Evolutionary conservation across 2,329 filamentous ascomycete species (phyloP).

Genomic region (Venturia effusa): DNA sequence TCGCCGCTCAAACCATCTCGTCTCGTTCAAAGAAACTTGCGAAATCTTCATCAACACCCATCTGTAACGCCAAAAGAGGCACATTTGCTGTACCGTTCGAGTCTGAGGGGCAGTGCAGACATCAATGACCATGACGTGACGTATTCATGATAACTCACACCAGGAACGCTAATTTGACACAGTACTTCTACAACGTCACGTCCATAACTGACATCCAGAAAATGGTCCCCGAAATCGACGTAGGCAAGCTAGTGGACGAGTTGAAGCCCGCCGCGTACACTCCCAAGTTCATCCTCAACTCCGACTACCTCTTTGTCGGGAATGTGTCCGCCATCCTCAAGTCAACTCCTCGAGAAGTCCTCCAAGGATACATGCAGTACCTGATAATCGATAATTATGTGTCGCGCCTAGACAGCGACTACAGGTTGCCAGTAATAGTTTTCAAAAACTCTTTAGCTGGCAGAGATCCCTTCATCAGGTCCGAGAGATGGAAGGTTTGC

Average conservation of each 20-base stretch:
- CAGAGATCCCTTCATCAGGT: slow-evolving; percentile 48
- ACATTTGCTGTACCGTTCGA: no score
- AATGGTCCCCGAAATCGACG: slow-evolving; percentile 45
- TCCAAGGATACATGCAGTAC: slow-evolving; percentile 56
- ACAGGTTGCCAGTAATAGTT: slow-evolving; percentile 46
- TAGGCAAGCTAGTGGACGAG: slow-evolving; percentile 40
- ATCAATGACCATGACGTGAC: no score
- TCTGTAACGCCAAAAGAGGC: no score
- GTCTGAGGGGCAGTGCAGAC: no score
- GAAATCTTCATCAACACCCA: no score
- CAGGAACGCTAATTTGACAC: slow-evolving; percentile 18
- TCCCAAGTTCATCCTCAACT: slow-evolving; percentile 45
- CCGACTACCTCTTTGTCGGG: slow-evolving; percentile 50
- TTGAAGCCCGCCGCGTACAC: slow-evolving; percentile 37
- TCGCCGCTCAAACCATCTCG: slow-evolving; percentile 1
- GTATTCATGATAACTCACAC: no score
- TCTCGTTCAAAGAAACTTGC: no score
- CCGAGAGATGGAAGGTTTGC: slow-evolving; percentile 58
- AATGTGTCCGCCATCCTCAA: slow-evolving; percentile 46
- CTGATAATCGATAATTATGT: slow-evolving; percentile 47
- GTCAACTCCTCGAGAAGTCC: slow-evolving; percentile 40
- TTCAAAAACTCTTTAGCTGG: slow-evolving; percentile 52
- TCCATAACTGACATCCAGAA: slow-evolving; percentile 44
- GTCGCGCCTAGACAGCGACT: slow-evolving; percentile 45
- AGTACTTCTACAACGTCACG: slow-evolving; percentile 46